Percentiles rank a stretch among this genome's conserved stretches.
Evolutionary conservation across 2,329 filamentous ascomycete genomes (phyloP).

Genomic region (Dactylonectria macrodidyma): DNA sequence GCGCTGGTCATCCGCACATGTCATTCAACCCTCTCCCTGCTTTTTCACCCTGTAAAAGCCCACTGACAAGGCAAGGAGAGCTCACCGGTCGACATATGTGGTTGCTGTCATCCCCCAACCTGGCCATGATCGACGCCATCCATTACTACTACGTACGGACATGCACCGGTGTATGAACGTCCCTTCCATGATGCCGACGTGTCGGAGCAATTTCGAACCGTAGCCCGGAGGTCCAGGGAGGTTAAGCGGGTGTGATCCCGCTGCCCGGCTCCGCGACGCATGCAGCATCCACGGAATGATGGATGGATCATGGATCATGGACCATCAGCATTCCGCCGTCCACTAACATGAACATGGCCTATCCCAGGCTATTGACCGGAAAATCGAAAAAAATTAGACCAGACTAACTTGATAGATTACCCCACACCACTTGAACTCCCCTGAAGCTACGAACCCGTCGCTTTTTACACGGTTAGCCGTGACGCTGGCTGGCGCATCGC

Average conservation of each 20-base stretch:
- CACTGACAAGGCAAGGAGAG: conserved; percentile 25
- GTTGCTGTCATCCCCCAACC: conserved; percentile 34
- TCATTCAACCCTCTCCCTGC: conserved; percentile 22
- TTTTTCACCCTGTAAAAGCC: conserved; percentile 20
- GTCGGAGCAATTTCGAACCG: conserved; percentile 16
- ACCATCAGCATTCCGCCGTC: background rate
- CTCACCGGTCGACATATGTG: conserved; percentile 37
- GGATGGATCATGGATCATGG: too few species aligned
- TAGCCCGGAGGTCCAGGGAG: background rate
- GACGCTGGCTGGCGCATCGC: conserved; percentile 6
- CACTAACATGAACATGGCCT: conserved; percentile 4
- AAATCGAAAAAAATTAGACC: conserved; percentile 26
- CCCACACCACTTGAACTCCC: conserved; percentile 19
- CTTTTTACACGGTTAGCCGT: conserved; percentile 5
- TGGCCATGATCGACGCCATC: conserved; percentile 40
- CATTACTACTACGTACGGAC: conserved; percentile 8
- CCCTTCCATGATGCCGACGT: background rate
- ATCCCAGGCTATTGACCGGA: conserved; percentile 17
- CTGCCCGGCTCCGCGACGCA: conserved; percentile 19
- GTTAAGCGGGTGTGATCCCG: conserved; percentile 1
- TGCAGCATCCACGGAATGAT: background rate
- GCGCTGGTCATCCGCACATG: conserved; percentile 23
- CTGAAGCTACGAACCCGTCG: conserved; percentile 14
- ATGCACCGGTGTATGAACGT: too few species aligned
- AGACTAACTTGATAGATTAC: conserved; percentile 11